Base-by-base conservation (phyloP, 208 protist species). In the Acanthamoeba castellanii region DNA sequence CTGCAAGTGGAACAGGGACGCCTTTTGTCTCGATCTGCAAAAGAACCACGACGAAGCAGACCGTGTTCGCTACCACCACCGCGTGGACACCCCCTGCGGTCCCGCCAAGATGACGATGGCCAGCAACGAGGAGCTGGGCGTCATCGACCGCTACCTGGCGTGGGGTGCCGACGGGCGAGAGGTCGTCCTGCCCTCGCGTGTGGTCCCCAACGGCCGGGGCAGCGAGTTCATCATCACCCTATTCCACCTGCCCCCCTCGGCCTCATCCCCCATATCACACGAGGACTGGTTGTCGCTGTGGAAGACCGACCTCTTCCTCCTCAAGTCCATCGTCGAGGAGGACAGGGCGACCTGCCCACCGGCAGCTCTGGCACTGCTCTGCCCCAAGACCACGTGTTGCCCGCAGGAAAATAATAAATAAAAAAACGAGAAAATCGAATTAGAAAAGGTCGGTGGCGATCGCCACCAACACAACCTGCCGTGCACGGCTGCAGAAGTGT, bases 171-270 rank as follows among this genome's bases (percentile, higher is more conserved):
- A 84, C 27, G 74, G 45, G 20, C 34, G 32, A 30, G 37, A 55
- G 37, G 16, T 84, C 22, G 20, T 84, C 5, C 22, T 84, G 9
- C 74, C 74, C 22, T 22, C 42, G 6, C 74, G 74, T 2, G 74
- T 84, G 1, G 74, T 84, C 3, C 74, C 74, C 74, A 84, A 84
- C 74, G 74, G 74, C 37, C 74, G 37, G 0, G 74, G 74, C 74
- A 52, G 37, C 74, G 74, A 84, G 74, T 84, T 84, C 74, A 84
- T n/a, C 20, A 55, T 84, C 42, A 84, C 74, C 22, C 3, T 84
- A 1, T 84, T 84, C 74, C 74, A 84, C 30, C 30, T 37, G 25
- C 66, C 66, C 30, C 16, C 22, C 59, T 78, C 70, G 4, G 4
- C n/a, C 37, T 34, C 70, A 6, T 27, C 34, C 18, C 37, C 13